Evolutionary conservation across 805 yeast species (phyloP).

Genomic region (Pichia scutulata): DNA sequence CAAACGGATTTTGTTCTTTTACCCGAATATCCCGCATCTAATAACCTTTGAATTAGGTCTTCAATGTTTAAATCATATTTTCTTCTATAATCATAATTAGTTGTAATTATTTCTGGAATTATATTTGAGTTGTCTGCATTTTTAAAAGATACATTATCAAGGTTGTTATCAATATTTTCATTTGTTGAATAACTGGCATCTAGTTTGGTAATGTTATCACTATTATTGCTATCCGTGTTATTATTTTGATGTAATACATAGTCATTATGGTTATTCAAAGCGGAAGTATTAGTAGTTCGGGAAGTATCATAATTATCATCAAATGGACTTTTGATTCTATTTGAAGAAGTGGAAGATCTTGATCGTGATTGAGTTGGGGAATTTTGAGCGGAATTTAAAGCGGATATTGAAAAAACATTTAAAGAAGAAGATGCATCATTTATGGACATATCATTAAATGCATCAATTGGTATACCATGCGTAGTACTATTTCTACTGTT

Average conservation of each 20-base stretch:
- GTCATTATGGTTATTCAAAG: not conserved
- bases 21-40: conserved; percentile 95
- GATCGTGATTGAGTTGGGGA: conserved; percentile 3
- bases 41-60: conserved; percentile 78
- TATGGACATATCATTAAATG: conserved; percentile 1
- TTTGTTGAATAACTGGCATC: too few relatives aligned
- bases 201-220: not conserved
- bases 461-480: conserved; percentile 8
- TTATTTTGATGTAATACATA: not conserved
- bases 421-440: not conserved
- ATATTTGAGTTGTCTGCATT: not conserved
- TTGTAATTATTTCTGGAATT: not conserved
- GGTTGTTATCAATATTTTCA: too few relatives aligned
- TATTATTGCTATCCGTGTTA: not conserved
- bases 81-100: conserved; percentile 6
- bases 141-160: conserved; percentile 3
- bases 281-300: not conserved
- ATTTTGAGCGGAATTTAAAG: not conserved
- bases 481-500: conserved; percentile 4
- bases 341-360: conserved; percentile 5
- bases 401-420: not conserved
- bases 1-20: conserved; percentile 87
- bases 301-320: not conserved
- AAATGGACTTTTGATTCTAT: conserved; percentile 4
- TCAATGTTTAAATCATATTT: conserved; percentile 47